Conservation (phyloP, 1,139 yeast species). For the Suhomyces ambrosiae region DNA sequence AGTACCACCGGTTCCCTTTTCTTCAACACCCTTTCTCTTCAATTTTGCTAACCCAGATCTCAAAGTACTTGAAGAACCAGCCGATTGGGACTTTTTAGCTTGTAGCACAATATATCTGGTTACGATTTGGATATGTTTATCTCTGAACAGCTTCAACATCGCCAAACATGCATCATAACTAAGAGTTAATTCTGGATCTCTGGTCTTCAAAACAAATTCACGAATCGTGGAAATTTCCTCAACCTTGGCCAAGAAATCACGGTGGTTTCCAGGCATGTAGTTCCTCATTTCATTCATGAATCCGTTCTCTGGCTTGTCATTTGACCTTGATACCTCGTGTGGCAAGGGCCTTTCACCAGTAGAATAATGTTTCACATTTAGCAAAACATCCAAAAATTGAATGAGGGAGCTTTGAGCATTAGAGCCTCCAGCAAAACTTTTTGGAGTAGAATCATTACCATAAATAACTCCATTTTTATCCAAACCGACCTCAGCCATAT, state of each 20-base stretch:
- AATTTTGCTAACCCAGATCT: slow-evolving; percentile 63
- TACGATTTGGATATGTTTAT: slow-evolving; percentile 89
- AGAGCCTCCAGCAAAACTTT: slow-evolving; percentile 83
- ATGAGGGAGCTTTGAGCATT: slow-evolving; percentile 91
- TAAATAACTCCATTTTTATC: slow-evolving; percentile 74
- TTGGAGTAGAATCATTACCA: slow-evolving; percentile 62
- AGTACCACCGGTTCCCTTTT: slow-evolving; percentile 93
- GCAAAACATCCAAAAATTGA: slow-evolving; percentile 78
- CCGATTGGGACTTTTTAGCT: slow-evolving; percentile 55
- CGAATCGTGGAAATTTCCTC: slow-evolving; percentile 60
- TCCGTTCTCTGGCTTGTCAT: slow-evolving; percentile 40
- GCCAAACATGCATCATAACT: slow-evolving; percentile 91
- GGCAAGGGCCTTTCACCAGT: slow-evolving; percentile 63
- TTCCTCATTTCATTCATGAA: slow-evolving; percentile 82
- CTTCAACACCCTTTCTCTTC: slow-evolving; percentile 48
- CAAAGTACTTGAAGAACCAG: slow-evolving; percentile 57
- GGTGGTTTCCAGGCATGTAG: slow-evolving; percentile 89
- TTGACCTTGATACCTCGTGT: slow-evolving; percentile 19
- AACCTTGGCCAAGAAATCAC: slow-evolving; percentile 66
- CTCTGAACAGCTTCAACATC: slow-evolving; percentile 85
- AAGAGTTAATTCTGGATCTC: slow-evolving; percentile 58
- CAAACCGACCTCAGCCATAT: slow-evolving; percentile 86
- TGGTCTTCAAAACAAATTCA: slow-evolving; percentile 55
- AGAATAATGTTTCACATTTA: slow-evolving; percentile 76
- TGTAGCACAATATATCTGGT: slow-evolving; percentile 83